Evolutionary conservation across 2,329 filamentous ascomycete species (phyloP), one percentile per base, ranked within the genome.

Genomic region (Massarina eburnea): DNA sequence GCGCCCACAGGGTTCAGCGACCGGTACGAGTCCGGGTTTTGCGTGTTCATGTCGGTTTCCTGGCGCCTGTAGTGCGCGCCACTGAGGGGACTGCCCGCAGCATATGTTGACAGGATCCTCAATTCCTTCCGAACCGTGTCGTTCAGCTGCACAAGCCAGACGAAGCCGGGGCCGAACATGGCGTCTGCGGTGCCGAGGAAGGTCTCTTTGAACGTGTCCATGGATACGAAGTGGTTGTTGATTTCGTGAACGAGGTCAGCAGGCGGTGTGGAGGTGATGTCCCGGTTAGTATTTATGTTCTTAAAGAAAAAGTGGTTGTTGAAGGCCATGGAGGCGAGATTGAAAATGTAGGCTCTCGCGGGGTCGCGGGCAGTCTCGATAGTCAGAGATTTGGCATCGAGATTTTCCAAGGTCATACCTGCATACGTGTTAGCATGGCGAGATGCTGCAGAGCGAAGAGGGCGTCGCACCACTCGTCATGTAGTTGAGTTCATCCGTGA

Each of bases 91-190:
- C 88, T 89, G 46, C 94, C 94, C 46, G 92, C 91, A 49, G 91
- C 83, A 77, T 97, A 99, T 46, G 94, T 99, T 59, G 84, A 80
- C 47, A 99, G 79, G 64, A 99, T 81, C 62, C 85, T 83, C 74
- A 74, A 73, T 30, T 78, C 61, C 76, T 70, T 61, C 42, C 72
- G 79, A 24, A 75, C 71, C 17, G 49, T 49, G 19, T 76, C 65
- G 45, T 69, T 66, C 42, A 73, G 72, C 33, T 77, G 66, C 61
- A 96, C 88, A 51, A 99, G 85, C 94, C 94, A 99, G 67, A 97
- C 88, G 74, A 95, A 97, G 55, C 94, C 94, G 0, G 92, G 91
- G 43, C 92, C 94, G 75, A 99, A 97, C 91, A 97, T 96, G 74
- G 84, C 81, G 57, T 83, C 79, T 47, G 92, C 92, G 32, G 87